Percentiles rank a stretch among this genome's conserved stretches.
Evolutionary conservation across 1,284 basidiomycete genomes (phyloP).

Genomic region (Trichosporon faecale): DNA sequence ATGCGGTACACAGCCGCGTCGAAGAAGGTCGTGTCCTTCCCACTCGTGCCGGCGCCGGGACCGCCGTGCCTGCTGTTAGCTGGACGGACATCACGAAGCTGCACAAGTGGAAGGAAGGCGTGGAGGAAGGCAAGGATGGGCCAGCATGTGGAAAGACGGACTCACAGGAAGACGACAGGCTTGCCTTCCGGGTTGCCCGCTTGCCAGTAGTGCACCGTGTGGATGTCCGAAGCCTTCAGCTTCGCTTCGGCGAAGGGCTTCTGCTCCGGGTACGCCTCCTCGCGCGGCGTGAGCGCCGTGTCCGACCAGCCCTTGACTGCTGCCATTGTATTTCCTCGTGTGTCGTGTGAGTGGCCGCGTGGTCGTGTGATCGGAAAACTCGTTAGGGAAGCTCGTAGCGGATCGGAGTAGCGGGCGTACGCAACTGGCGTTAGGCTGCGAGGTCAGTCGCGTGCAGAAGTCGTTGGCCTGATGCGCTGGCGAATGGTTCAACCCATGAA

Average conservation of each 20-base stretch:
- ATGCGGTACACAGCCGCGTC: conserved; percentile 74
- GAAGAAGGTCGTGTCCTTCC: conserved; percentile 71
- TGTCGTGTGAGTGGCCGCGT: background rate
- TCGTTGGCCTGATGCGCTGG: background rate
- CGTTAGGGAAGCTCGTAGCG: background rate
- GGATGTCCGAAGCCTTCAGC: conserved; percentile 70
- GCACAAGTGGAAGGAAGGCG: too few species aligned
- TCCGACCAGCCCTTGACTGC: conserved; percentile 1
- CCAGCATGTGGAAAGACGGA: background rate
- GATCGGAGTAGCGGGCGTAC: background rate
- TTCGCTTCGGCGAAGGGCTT: conserved; percentile 64
- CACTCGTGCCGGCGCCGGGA: conserved; percentile 36
- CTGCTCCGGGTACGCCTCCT: conserved; percentile 57
- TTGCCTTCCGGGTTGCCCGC: conserved; percentile 70
- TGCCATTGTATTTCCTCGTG: background rate
- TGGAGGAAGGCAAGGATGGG: too few species aligned
- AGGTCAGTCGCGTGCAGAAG: too few species aligned
- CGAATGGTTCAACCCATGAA: background rate
- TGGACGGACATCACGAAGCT: too few species aligned
- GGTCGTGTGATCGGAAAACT: background rate
- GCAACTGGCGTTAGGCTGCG: too few species aligned
- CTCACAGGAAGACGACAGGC: conserved; percentile 70
- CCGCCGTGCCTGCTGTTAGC: conserved; percentile 31
- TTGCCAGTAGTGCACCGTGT: conserved; percentile 75
- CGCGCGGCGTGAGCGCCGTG: background rate